Evolutionary conservation across 2,329 filamentous ascomycete genomes (phyloP).

Genomic region (Botrytis squamosa): DNA sequence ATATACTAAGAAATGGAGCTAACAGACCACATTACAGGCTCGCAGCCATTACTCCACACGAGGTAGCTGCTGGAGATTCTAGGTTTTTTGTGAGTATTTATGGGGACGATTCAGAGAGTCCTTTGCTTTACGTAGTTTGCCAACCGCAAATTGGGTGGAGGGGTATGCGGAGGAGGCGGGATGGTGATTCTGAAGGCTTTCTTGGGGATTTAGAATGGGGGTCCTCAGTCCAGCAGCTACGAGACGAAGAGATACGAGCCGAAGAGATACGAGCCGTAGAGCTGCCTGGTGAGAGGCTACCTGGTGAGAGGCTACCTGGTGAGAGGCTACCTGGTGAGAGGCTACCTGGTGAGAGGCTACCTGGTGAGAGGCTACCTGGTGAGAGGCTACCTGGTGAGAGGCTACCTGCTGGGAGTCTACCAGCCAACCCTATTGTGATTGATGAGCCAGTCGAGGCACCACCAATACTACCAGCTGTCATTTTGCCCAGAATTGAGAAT

Average conservation of each 20-base stretch:
- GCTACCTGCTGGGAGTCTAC: background rate
- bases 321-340: too few relatives aligned
- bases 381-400: too few relatives aligned
- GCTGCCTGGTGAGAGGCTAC: too few relatives aligned
- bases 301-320: too few relatives aligned
- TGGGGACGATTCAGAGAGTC: background rate
- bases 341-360: too few relatives aligned
- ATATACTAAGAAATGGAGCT: background rate
- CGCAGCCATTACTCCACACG: background rate
- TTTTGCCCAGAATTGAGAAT: background rate
- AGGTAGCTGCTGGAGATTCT: background rate
- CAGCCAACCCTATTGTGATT: background rate
- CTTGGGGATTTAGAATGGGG: background rate
- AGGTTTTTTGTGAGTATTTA: background rate
- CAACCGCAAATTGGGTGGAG: background rate
- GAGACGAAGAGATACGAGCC: too few relatives aligned
- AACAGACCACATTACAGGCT: background rate
- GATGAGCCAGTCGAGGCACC: background rate
- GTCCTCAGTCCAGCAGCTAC: background rate
- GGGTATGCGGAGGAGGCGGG: background rate
- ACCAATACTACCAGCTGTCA: background rate
- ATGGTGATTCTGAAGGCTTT: background rate
- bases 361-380: too few relatives aligned
- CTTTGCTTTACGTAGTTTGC: background rate
- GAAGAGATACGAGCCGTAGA: too few relatives aligned